Conservation (phyloP, 2,329 filamentous ascomycete genomes). For the Alternaria triticina region DNA sequence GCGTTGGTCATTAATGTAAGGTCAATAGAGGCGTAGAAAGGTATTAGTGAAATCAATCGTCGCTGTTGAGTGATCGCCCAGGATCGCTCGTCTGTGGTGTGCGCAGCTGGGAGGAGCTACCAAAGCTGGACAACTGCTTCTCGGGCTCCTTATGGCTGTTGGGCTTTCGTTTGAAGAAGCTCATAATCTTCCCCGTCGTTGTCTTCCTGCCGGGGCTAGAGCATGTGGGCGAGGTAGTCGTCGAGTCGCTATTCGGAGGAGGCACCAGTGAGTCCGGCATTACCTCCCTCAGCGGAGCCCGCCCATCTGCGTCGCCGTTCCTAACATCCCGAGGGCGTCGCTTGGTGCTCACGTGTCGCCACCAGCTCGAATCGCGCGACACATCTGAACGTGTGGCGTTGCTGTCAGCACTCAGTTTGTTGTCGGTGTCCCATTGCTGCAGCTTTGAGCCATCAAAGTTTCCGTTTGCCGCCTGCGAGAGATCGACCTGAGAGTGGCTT, state of each 20-base stretch:
- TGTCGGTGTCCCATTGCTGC: constrained; percentile 39
- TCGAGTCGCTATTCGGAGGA: constrained; percentile 31
- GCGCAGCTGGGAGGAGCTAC: constrained; percentile 44
- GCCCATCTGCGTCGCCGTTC: constrained; percentile 37
- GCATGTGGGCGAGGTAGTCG: constrained; percentile 27
- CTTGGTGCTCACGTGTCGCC: constrained; percentile 43
- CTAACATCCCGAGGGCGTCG: constrained; percentile 35
- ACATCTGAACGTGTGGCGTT: constrained; percentile 37
- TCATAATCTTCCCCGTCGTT: constrained; percentile 43
- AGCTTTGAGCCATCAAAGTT: constrained; percentile 41
- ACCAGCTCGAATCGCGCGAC: constrained; percentile 44
- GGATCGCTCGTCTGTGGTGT: constrained; percentile 45
- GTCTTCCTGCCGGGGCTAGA: constrained; percentile 36
- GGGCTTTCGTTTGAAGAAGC: constrained; percentile 46
- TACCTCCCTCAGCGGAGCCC: constrained; percentile 33
- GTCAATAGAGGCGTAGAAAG: constrained; percentile 10
- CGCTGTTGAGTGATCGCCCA: constrained; percentile 42
- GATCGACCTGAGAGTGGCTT: constrained; percentile 44
- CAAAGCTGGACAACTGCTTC: constrained; percentile 44
- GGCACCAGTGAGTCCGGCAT: constrained; percentile 24
- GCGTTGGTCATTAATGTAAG: constrained; percentile 23
- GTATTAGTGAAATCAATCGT: constrained; percentile 33
- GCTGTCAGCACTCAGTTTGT: constrained; percentile 40
- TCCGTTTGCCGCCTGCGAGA: constrained; percentile 40
- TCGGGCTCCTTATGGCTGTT: constrained; percentile 36